These are phyloP conservation scores for Dendrobium catenatum DNA, from an alignment of 106 monocot genomes.

Conservation along the genomic window DNA sequence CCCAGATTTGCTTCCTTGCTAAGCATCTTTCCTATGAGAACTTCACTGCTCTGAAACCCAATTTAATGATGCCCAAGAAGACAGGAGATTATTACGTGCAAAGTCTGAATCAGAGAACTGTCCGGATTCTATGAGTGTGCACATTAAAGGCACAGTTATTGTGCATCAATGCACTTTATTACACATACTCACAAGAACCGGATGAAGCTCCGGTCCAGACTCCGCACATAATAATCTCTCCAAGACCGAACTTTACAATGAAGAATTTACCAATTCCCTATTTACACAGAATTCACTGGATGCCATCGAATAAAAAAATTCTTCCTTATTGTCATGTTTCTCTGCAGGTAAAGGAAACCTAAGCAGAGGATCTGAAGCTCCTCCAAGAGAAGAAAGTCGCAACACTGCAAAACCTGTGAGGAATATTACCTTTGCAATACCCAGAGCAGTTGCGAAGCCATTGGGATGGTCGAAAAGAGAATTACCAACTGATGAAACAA, in stretches of 20 bases:
- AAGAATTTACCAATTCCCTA: background rate
- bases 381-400: slow-evolving; percentile 14
- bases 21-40: too few species aligned
- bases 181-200: too few species aligned
- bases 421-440: slow-evolving; percentile 69
- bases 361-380: slow-evolving; percentile 3
- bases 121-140: too few species aligned
- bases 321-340: background rate
- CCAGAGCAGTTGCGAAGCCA: slow-evolving; percentile 53
- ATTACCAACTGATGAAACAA: slow-evolving; percentile 19
- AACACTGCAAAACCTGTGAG: slow-evolving; percentile 25
- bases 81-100: too few species aligned
- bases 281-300: background rate
- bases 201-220: too few species aligned
- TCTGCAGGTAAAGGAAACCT: slow-evolving; percentile 33
- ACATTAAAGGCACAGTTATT: too few species aligned
- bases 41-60: too few species aligned
- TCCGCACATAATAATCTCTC: too few species aligned
- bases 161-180: too few species aligned
- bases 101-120: too few species aligned
- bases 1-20: too few species aligned
- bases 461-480: slow-evolving; percentile 54
- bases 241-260: background rate
- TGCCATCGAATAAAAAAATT: background rate
- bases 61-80: too few species aligned